A percentile compares a stretch with the other conserved stretches of the same genome.
Conservation (phyloP, 768 basidiomycete genomes). For the Hydnomerulius pinastri region DNA sequence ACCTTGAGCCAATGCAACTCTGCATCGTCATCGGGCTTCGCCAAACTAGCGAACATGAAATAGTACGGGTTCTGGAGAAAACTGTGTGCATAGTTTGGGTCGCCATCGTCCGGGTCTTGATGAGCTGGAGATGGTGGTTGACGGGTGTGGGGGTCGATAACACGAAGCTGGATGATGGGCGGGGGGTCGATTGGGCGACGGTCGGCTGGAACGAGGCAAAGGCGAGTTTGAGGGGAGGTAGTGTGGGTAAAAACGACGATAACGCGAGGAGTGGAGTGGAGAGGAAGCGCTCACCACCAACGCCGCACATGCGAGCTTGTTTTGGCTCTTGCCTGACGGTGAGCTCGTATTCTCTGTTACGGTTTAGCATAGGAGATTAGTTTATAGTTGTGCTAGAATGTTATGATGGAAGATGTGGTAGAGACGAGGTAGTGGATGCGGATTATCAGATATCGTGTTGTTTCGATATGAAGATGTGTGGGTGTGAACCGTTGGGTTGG, state of each 20-base stretch:
- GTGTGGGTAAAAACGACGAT: slow-evolving; percentile 3
- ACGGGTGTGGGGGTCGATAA: slow-evolving; percentile 62
- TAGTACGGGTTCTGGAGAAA: slow-evolving; percentile 93
- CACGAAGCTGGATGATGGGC: slow-evolving; percentile 92
- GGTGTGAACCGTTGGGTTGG: slow-evolving; percentile 7
- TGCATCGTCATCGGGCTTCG: slow-evolving; percentile 85
- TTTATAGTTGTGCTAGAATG: too few relatives aligned
- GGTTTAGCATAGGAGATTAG: slow-evolving; percentile 12
- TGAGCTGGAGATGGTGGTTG: slow-evolving; percentile 30
- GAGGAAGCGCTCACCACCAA: slow-evolving; percentile 70
- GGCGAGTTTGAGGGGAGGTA: background rate
- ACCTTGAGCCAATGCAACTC: slow-evolving; percentile 89
- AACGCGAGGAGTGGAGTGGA: background rate
- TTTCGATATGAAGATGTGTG: background rate
- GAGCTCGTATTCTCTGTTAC: slow-evolving; percentile 77
- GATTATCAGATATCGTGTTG: slow-evolving; percentile 15
- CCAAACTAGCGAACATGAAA: slow-evolving; percentile 92
- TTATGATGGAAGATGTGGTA: background rate
- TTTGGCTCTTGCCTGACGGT: slow-evolving; percentile 89
- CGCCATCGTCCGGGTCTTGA: slow-evolving; percentile 34
- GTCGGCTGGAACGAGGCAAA: slow-evolving; percentile 58
- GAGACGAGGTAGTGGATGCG: background rate
- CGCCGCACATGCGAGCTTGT: slow-evolving; percentile 88
- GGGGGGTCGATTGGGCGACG: slow-evolving; percentile 96
- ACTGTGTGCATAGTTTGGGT: slow-evolving; percentile 49